Base-by-base conservation (phyloP, 148 eudicot genomes). In the Cornus florida region DNA sequence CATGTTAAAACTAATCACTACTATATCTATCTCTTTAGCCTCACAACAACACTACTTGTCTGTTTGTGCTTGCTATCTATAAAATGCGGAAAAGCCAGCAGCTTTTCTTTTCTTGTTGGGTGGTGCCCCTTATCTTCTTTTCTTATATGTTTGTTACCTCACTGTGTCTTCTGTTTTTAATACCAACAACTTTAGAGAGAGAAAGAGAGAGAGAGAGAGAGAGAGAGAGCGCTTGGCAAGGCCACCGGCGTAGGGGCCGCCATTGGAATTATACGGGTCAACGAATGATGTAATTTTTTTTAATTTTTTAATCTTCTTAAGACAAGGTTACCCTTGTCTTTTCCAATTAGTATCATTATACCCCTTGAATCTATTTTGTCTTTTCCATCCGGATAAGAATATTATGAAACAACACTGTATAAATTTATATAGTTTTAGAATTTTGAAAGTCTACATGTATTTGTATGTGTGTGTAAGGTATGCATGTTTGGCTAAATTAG, bases 191-290 rank as follows among this genome's bases (percentile, higher is more conserved):
- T 19, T 48, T 57, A 59, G 74, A 35, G 81, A 62, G 57, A 71
- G 86, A 76, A 62, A 43, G 70, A 69, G 73, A 28, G 74, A 48
- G 81, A 71, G 73, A 74, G 43, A 11, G 57, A 23, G 41, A 33
- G 70, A 62, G 50, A 46, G 46, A 59, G 78, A 71, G 64, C 70
- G 79, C 19, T 11, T 69, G 85, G 89, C 89, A 85, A 87, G 84
- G 82, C 86, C 89, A 91, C 85, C 91, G 89, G 89, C 90, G 83
- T 79, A 84, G 92, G 90, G 91, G 86, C 84, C 90, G 92, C 91
- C 86, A 85, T 82, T 82, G 87, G 86, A 83, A 81, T 69, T 82
- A 80, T 80, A 83, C 67, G 87, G 92, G 92, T 89, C 95, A 91
- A 89, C 92, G 84, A 83, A 76, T 72, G 16, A 75, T 69, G 66